Conservation (phyloP, 192 early-diverging fungal species). For the Coemansia sp. region DNA sequence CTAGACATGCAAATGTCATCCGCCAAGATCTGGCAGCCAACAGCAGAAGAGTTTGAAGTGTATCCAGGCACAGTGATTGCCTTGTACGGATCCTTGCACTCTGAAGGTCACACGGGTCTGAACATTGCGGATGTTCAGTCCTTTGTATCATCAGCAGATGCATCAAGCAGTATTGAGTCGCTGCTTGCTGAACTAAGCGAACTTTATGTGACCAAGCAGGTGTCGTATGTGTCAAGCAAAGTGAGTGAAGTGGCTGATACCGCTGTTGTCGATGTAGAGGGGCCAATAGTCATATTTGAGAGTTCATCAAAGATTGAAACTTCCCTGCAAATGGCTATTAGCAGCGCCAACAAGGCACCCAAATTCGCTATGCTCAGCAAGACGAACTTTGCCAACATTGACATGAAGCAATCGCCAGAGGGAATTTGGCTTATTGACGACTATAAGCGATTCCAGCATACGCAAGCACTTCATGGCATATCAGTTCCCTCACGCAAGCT, state of each 20-base stretch:
- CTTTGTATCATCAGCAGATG: neutral
- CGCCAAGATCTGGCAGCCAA: neutral
- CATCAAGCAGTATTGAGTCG: neutral
- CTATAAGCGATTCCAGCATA: neutral
- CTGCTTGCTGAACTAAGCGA: neutral
- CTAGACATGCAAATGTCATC: slow-evolving; percentile 1
- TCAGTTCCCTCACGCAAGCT: neutral
- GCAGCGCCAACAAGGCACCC: neutral
- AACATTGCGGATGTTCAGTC: neutral
- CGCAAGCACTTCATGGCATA: neutral
- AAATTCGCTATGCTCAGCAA: neutral
- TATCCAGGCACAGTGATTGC: neutral
- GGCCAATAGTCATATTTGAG: neutral
- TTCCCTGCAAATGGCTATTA: neutral
- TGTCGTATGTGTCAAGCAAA: neutral
- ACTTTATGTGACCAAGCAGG: neutral
- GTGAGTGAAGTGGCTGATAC: neutral
- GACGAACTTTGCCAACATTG: neutral
- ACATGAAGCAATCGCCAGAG: neutral
- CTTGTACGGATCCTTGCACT: neutral
- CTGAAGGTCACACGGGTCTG: neutral
- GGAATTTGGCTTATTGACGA: neutral
- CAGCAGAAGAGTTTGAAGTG: neutral
- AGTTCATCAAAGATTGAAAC: neutral
- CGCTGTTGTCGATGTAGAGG: neutral